A percentile compares a stretch with the other conserved stretches of the same genome.
Conservation (phyloP, 108 stramenopile species). For the Stephanodiscus minutulus region DNA sequence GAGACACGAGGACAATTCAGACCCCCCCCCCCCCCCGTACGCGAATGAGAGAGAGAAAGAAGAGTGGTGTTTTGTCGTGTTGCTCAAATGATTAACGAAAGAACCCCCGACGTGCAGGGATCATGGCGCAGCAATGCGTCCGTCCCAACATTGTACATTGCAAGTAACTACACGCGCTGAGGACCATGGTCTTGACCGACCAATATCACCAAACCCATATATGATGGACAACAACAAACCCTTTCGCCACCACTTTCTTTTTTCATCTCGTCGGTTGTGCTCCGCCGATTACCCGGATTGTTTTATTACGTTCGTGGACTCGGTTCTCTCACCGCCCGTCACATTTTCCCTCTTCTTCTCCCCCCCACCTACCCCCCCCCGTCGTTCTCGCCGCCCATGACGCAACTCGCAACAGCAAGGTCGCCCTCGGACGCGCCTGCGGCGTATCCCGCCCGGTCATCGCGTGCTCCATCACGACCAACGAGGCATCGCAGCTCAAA, state of each 20-base stretch:
- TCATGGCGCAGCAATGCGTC: neutral
- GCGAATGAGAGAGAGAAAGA: neutral
- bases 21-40: neutral
- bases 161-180: conserved; percentile 17
- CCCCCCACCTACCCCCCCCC: neutral
- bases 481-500: conserved; percentile 98
- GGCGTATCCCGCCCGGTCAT: conserved; percentile 99
- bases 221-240: neutral
- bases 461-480: conserved; percentile 94
- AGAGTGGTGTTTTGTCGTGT: neutral
- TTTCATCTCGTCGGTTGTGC: neutral
- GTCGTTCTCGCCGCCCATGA: too few relatives aligned
- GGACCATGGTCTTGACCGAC: conserved; percentile 30
- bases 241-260: neutral
- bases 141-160: neutral
- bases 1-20: neutral
- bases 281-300: too few relatives aligned
- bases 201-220: conserved; percentile 38
- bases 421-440: conserved; percentile 98
- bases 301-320: too few relatives aligned
- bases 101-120: conserved; percentile 2
- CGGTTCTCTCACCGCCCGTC: neutral
- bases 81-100: neutral
- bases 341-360: neutral
- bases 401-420: conserved; percentile 84